Base-by-base conservation (phyloP, 1,284 basidiomycete species). In the Sanghuangporus weigelae region DNA sequence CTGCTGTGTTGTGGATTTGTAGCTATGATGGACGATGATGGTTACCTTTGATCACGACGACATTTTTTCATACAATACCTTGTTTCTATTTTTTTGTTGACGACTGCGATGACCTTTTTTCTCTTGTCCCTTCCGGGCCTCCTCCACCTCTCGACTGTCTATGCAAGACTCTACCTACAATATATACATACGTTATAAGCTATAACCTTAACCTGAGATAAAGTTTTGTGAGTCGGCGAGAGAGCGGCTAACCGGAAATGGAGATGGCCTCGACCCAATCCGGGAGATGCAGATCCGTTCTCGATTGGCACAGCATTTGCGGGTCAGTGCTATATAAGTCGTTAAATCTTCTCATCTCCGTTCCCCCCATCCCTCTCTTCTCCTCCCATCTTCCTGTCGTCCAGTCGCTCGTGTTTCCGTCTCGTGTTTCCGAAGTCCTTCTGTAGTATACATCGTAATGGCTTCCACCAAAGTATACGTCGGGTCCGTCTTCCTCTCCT, bases 381-480 rank as follows among this genome's bases (percentile, higher is more conserved):
- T 50, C 49, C 62, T 63, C 51, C 66, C 68, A 72, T 67, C 71
- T 66, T 66, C 66, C 67, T 67, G 68, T 70, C 68, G 63, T 67
- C 67, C 65, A 63, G 61, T 62, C 65, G 63, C 59, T 39, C 39
- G 61, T 57, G 66, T 69, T 71, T 73, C 68, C 69, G 69, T 67
- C 72, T 73, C 70, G 68, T 71, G 69, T 71, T 72, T 71, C 21
- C 8, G 48, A 77, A 78, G 73, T 7, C 74, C 69, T 78, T 73
- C 71, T 75, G 67, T 70, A 72, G 69, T 70, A 76, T 80, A 62
- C 48, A 35, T 48, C 40, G 46, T 12, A 78, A 88, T 87, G 85
- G 82, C 86, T 46, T 46, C 44, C 76, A 79, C 87, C 73, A 92
- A 92, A 80, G 84, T 92, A 76, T 92, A 92, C 76, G 90, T 92